Conservation (phyloP, 2,329 filamentous ascomycete genomes). For the Albifimbria verrucaria region DNA sequence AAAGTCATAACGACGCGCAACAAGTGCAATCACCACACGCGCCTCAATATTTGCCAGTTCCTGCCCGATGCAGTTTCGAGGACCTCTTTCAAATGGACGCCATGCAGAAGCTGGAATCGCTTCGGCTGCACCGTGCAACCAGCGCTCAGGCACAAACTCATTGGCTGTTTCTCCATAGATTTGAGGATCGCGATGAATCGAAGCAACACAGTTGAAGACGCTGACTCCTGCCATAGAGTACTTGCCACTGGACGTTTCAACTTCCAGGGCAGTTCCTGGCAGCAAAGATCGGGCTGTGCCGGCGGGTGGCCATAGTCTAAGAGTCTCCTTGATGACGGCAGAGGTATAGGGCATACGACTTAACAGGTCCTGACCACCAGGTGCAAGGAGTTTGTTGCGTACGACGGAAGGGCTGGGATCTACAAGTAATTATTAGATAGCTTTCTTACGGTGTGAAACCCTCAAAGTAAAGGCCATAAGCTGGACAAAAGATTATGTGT, state of each 20-base stretch:
- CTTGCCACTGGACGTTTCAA: background rate
- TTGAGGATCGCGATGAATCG: slow-evolving; percentile 29
- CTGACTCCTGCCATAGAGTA: slow-evolving; percentile 29
- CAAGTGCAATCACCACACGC: background rate
- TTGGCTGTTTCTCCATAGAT: slow-evolving; percentile 32
- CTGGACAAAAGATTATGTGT: no score
- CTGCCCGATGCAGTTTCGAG: background rate
- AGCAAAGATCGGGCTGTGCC: slow-evolving; percentile 21
- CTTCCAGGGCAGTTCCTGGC: slow-evolving; percentile 13
- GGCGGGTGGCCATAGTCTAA: slow-evolving; percentile 32
- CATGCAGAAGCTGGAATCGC: background rate
- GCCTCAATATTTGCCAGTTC: background rate
- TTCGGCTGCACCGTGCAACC: slow-evolving; percentile 14
- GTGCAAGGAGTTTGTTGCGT: slow-evolving; percentile 18
- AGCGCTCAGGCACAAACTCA: slow-evolving; percentile 38
- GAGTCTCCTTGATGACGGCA: slow-evolving; percentile 35
- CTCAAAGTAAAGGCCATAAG: no score
- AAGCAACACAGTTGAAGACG: slow-evolving; percentile 26
- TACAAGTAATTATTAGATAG: no score
- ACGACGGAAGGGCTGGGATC: slow-evolving; percentile 22
- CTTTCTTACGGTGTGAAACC: no score
- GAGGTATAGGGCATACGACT: slow-evolving; percentile 29
- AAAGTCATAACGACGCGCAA: background rate
- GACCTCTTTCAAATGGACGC: background rate
- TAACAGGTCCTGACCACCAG: slow-evolving; percentile 25